phyloP scores from a whole-genome alignment of 148 eudicot species.

The Rheum nobile region DNA sequence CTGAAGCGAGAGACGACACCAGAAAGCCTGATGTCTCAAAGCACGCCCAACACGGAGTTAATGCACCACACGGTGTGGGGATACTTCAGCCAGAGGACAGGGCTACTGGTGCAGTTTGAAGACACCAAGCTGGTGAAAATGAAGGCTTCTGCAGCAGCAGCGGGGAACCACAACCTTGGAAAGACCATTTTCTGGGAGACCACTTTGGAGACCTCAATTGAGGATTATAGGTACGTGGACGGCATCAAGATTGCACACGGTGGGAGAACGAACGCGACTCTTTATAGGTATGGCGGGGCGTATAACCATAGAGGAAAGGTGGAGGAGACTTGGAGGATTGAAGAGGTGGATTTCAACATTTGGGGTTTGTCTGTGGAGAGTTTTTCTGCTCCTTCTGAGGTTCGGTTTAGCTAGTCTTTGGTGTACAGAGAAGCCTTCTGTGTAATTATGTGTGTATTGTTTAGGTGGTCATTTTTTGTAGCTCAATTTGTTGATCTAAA shows the following conservation, averaged over 20 bases:
- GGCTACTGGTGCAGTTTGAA: conserved; percentile 31
- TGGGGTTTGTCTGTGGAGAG: conserved; percentile 38
- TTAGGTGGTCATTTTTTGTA: not conserved
- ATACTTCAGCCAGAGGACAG: conserved; percentile 56
- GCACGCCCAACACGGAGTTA: conserved; percentile 39
- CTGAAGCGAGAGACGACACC: conserved; percentile 34
- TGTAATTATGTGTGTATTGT: not conserved
- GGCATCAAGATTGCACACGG: conserved; percentile 50
- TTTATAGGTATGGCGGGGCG: conserved; percentile 40
- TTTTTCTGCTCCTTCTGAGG: conserved; percentile 34
- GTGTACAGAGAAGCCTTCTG: not conserved
- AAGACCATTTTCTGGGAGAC: conserved; percentile 48
- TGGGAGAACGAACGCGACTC: conserved; percentile 34
- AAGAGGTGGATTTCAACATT: conserved; percentile 55
- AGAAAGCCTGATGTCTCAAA: conserved; percentile 30
- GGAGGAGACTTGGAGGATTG: conserved; percentile 57
- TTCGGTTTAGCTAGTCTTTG: not conserved
- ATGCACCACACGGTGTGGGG: conserved; percentile 56
- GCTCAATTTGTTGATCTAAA: not conserved
- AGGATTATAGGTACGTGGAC: conserved; percentile 44
- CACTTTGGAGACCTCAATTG: conserved; percentile 35
- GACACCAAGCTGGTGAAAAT: conserved; percentile 6
- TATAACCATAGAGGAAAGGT: conserved; percentile 29
- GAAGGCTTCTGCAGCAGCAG: not conserved
- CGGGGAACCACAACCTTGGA: not conserved